Evolutionary conservation across 768 basidiomycete genomes (phyloP), one percentile per base, ranked within the genome.

Genomic region (Galerina marginata): DNA sequence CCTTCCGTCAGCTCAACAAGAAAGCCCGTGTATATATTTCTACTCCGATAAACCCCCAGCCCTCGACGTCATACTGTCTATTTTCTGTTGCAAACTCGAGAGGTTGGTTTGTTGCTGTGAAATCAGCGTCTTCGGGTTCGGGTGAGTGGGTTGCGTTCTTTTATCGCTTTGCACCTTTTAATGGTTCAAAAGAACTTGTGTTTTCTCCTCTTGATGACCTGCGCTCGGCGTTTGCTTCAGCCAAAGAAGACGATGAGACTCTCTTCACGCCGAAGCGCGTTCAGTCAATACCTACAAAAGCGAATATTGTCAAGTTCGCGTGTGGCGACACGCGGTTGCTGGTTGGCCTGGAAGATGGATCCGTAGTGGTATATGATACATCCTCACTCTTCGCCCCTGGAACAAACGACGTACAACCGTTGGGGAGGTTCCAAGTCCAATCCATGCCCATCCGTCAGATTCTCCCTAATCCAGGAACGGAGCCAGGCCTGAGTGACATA

Each of bases 41-140:
- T 12, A 74, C 81, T 15, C 75, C 81, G 1, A 72, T 88, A 29
- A 74, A 79, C 63, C 74, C 82, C 20, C 67, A 81, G 2, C 73
- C 81, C 6, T 79, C 81, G 25, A 72, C 67, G 47, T 59, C 66
- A 7, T 84, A 82, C 42, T 80, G 74, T 54, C 76, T 89, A 15
- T 84, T 93, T 64, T 81, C 86, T 3, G 77, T 83, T 2, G 80
- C 86, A 2, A 90, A 87, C 67, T 73, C 77, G 11, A 82, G 77
- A 62, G 88, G 85, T 29, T 92, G 87, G 86, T 93, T 92, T 72
- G 88, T 84, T 47, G 89, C 90, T 36, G 81, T 85, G 9, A 79
- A 66, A 45, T 67, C 73, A 50, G 67, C 72, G 54, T 65, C 74
- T 53, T 65, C 72, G 59, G 77, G 76, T 58, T 74, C 71, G 60